Conservation (phyloP, 176 grass and related monocot genomes). For the Alloteropsis semialata region DNA sequence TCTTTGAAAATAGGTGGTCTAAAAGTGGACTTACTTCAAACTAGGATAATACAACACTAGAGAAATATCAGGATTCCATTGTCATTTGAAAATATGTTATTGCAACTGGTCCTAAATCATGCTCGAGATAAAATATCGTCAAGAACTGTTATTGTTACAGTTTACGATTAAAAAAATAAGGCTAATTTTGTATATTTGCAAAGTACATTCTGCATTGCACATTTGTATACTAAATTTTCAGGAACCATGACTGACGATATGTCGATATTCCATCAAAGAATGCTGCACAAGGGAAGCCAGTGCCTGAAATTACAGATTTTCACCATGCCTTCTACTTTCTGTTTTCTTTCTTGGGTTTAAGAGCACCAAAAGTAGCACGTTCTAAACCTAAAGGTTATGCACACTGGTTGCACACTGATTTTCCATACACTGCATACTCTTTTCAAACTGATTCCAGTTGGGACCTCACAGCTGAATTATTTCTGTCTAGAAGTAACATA, state of each 20-base stretch:
- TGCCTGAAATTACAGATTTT: neutral
- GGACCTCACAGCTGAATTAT: neutral
- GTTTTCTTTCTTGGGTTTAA: neutral
- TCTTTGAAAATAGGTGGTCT: neutral
- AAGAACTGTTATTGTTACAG: neutral
- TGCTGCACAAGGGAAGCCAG: neutral
- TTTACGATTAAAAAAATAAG: neutral
- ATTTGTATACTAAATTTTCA: neutral
- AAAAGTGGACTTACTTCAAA: neutral
- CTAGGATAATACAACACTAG: neutral
- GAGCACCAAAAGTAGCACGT: neutral
- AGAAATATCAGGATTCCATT: neutral
- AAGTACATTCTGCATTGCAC: neutral
- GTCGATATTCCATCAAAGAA: neutral
- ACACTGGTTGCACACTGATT: too few relatives aligned
- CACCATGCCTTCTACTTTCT: neutral
- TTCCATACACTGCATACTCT: neutral
- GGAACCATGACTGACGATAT: too few relatives aligned
- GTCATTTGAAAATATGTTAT: neutral
- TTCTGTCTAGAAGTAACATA: neutral
- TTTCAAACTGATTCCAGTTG: neutral
- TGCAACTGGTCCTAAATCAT: neutral
- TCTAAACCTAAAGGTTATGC: neutral
- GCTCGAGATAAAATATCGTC: neutral
- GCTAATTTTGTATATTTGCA: neutral